These are phyloP conservation scores for Trichoderma virens DNA, from an alignment of 495 filamentous ascomycete genomes.

Conservation along the genomic window DNA sequence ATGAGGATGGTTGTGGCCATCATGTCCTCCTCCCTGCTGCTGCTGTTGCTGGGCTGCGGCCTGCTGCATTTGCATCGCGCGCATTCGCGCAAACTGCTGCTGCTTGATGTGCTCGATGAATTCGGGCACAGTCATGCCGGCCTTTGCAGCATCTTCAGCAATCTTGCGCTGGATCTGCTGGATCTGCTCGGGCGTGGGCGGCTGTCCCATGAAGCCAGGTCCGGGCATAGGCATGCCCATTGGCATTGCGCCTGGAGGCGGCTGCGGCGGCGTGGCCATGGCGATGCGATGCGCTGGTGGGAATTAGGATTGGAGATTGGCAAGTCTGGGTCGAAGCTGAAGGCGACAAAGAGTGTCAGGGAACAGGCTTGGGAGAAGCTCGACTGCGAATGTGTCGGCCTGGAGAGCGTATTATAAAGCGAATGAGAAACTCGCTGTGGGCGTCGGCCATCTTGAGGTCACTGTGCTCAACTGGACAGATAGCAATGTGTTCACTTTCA, in stretches of 20 bases:
- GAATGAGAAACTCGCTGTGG: conserved; percentile 16
- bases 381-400: neutral
- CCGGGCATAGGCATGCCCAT: conserved; percentile 5
- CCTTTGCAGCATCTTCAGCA: conserved; percentile 63
- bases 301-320: neutral
- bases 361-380: neutral
- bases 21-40: conserved; percentile 31
- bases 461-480: neutral
- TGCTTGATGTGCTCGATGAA: conserved; percentile 59
- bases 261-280: conserved; percentile 10
- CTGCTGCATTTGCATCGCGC: conserved; percentile 61
- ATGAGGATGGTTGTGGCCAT: conserved; percentile 40
- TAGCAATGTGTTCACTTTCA: conserved; percentile 8
- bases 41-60: conserved; percentile 55
- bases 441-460: conserved; percentile 12
- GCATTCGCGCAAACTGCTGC: conserved; percentile 53
- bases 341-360: neutral
- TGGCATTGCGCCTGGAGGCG: conserved; percentile 7
- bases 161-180: conserved; percentile 76
- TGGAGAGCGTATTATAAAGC: neutral
- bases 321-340: neutral
- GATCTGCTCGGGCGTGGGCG: conserved; percentile 81
- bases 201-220: conserved; percentile 32
- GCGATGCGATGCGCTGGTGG: neutral
- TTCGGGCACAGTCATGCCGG: conserved; percentile 67